Evolutionary conservation across 2,329 filamentous ascomycete genomes (phyloP).

Genomic region (Colletotrichum theobromicola): DNA sequence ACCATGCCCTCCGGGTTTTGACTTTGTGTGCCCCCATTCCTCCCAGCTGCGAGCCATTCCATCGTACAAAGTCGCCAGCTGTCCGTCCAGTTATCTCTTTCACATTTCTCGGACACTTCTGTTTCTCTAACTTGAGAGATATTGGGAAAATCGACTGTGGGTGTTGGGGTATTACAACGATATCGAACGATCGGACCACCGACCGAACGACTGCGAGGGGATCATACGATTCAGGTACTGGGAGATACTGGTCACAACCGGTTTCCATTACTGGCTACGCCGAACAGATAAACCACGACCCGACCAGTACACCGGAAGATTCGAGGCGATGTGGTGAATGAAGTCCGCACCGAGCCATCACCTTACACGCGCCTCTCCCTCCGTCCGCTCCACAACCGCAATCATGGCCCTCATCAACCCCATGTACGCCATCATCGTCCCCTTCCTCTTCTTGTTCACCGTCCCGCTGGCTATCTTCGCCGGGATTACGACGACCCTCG

Average conservation of each 20-base stretch:
- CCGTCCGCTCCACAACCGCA: neutral
- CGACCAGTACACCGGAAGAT: neutral
- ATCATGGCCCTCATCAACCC: slow-evolving; percentile 60
- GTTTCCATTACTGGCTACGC: neutral
- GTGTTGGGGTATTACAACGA: slow-evolving; percentile 7
- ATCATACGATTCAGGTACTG: slow-evolving; percentile 19
- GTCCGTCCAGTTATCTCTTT: neutral
- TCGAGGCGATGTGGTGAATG: slow-evolving; percentile 7
- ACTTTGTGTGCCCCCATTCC: slow-evolving; percentile 13
- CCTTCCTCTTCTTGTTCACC: slow-evolving; percentile 67
- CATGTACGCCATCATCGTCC: slow-evolving; percentile 61
- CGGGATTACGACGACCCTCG: slow-evolving; percentile 65
- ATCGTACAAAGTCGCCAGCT: slow-evolving; percentile 13
- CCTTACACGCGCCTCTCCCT: neutral
- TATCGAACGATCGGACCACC: slow-evolving; percentile 20
- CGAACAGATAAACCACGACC: neutral
- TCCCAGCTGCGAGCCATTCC: slow-evolving; percentile 4
- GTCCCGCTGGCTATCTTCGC: slow-evolving; percentile 69
- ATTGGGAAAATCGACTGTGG: neutral
- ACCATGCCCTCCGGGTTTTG: slow-evolving; percentile 13
- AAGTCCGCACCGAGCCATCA: neutral
- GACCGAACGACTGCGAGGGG: slow-evolving; percentile 13
- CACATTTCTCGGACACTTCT: neutral
- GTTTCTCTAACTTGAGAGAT: neutral
- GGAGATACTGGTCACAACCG: slow-evolving; percentile 4